phyloP scores from a whole-genome alignment of 768 basidiomycete species.

The Pisolithus sp. region DNA sequence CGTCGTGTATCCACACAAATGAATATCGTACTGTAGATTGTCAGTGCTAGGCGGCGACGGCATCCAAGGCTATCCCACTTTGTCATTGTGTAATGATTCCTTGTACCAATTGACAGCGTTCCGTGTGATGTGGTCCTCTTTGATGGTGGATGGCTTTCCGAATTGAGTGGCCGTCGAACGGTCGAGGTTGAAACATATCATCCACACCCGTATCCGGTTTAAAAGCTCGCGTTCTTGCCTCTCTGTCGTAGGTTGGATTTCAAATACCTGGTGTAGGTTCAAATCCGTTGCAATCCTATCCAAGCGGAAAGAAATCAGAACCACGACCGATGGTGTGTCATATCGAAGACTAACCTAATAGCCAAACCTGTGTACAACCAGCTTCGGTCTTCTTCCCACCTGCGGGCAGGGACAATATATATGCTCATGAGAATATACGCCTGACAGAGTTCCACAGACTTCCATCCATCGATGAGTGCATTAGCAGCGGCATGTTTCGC shows the following conservation, averaged over 20 bases:
- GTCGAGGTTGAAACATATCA: slow-evolving; percentile 87
- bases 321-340: background rate
- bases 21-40: slow-evolving; percentile 56
- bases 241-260: slow-evolving; percentile 59
- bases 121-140: slow-evolving; percentile 75
- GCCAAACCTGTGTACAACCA: slow-evolving; percentile 89
- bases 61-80: slow-evolving; percentile 30
- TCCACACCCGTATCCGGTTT: slow-evolving; percentile 84
- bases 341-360: slow-evolving; percentile 45
- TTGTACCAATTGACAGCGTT: slow-evolving; percentile 73
- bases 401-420: slow-evolving; percentile 70
- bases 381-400: slow-evolving; percentile 87
- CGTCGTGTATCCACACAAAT: slow-evolving; percentile 67
- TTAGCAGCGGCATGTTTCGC: slow-evolving; percentile 78
- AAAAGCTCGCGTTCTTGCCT: slow-evolving; percentile 75
- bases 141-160: slow-evolving; percentile 84
- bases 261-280: slow-evolving; percentile 68
- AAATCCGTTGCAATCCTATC: slow-evolving; percentile 82
- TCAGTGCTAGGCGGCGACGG: background rate
- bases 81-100: slow-evolving; percentile 53
- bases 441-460: slow-evolving; percentile 83
- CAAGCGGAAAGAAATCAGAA: background rate
- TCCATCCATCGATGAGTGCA: slow-evolving; percentile 75
- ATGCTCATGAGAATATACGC: slow-evolving; percentile 87
- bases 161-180: slow-evolving; percentile 84